These are phyloP conservation scores for Auricularia sp. DNA, from an alignment of 768 basidiomycete genomes.

Conservation along the genomic window DNA sequence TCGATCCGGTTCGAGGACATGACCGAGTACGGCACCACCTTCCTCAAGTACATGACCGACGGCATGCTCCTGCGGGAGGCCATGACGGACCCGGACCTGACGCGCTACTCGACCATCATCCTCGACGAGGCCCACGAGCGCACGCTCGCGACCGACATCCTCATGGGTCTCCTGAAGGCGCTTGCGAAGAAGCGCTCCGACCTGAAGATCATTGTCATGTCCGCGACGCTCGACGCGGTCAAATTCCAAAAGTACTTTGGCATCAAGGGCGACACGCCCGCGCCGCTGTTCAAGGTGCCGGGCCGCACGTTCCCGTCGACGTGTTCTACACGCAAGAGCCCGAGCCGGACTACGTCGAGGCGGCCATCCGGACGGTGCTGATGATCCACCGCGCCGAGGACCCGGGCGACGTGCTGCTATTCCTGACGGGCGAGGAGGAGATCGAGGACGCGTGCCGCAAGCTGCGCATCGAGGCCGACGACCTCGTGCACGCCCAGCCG, in stretches of 20 bases:
- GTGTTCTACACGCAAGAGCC: constrained; percentile 90
- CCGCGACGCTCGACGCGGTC: constrained; percentile 89
- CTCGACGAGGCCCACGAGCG: constrained; percentile 98
- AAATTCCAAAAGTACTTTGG: constrained; percentile 96
- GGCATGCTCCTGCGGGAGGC: constrained; percentile 98
- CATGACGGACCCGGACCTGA: constrained; percentile 88
- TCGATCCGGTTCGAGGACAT: constrained; percentile 98
- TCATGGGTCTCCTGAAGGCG: constrained; percentile 91
- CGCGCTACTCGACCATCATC: constrained; percentile 93
- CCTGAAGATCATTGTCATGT: constrained; percentile 97
- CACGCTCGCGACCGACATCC: constrained; percentile 93
- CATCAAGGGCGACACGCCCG: constrained; percentile 35
- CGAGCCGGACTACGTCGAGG: constrained; percentile 93
- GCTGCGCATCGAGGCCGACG: constrained; percentile 85
- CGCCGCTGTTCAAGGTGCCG: constrained; percentile 83
- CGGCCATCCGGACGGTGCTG: constrained; percentile 88
- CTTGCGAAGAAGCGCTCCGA: constrained; percentile 74
- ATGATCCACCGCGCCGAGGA: constrained; percentile 97
- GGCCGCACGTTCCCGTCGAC: constrained; percentile 90
- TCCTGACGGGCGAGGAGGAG: constrained; percentile 97
- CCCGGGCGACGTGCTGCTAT: constrained; percentile 83
- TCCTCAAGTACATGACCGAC: constrained; percentile 99
- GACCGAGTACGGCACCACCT: constrained; percentile 82
- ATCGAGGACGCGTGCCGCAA: constrained; percentile 94
- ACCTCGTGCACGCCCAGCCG: constrained; percentile 59